These are phyloP conservation scores for Lachnellula cervina DNA, from an alignment of 2,329 filamentous ascomycete genomes.

Conservation along the genomic window DNA sequence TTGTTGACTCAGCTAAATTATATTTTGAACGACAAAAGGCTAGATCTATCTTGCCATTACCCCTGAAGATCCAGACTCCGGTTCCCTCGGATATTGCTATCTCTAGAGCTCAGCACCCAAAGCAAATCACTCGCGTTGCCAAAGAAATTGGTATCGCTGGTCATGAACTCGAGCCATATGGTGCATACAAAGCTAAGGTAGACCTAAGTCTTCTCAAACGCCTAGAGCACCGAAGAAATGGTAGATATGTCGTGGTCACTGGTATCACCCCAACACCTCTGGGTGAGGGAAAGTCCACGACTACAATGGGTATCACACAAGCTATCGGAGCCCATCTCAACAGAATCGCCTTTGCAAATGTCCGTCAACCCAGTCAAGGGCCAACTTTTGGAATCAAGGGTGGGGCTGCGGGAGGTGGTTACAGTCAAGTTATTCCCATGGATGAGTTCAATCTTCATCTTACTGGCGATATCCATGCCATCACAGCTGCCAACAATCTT, in stretches of 20 bases:
- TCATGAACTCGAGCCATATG: constrained; percentile 92
- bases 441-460: constrained; percentile 98
- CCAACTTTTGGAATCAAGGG: constrained; percentile 99
- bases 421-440: constrained; percentile 99
- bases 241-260: constrained; percentile 86
- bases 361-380: constrained; percentile 92
- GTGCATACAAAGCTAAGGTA: constrained; percentile 93
- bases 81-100: constrained; percentile 96
- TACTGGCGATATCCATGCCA: constrained; percentile 96
- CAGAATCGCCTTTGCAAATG: constrained; percentile 89
- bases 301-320: constrained; percentile 91
- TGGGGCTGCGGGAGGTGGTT: constrained; percentile 92
- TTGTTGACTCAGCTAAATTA: constrained; percentile 76
- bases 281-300: constrained; percentile 97
- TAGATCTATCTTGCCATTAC: constrained; percentile 75
- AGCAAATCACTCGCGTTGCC: constrained; percentile 80
- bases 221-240: constrained; percentile 80
- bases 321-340: constrained; percentile 85
- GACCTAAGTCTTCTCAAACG: constrained; percentile 77
- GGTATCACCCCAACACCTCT: constrained; percentile 96
- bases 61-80: constrained; percentile 70
- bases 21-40: constrained; percentile 81
- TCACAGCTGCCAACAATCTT: constrained; percentile 94
- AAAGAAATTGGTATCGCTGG: constrained; percentile 80
- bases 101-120: constrained; percentile 84